A percentile compares a stretch with the other conserved stretches of the same genome.
phyloP scores from a whole-genome alignment of 208 protist species.

The Leishmania lainsoni region DNA sequence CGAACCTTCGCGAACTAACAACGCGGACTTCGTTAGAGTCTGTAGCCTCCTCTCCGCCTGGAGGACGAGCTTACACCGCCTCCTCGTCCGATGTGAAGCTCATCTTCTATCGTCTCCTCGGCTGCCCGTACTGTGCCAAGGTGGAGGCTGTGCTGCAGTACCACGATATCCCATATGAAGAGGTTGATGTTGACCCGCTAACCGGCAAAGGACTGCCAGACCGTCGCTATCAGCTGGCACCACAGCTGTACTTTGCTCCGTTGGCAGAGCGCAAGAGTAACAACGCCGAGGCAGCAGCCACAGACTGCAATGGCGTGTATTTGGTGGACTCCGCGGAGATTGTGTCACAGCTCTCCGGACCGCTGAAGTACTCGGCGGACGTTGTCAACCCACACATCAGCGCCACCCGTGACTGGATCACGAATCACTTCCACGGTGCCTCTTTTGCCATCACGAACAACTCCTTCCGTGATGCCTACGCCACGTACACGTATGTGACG shows the following conservation, averaged over 20 bases:
- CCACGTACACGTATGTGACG: constrained; percentile 55
- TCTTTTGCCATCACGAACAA: constrained; percentile 74
- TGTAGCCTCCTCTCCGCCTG: background rate
- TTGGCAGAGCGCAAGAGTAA: constrained; percentile 8
- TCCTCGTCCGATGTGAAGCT: constrained; percentile 43
- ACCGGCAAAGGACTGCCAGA: constrained; percentile 64
- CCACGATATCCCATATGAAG: constrained; percentile 67
- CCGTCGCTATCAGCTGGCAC: constrained; percentile 66
- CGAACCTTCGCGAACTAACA: constrained; percentile 13
- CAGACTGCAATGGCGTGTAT: constrained; percentile 24
- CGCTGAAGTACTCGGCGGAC: constrained; percentile 57
- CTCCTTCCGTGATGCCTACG: constrained; percentile 63
- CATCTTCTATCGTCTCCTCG: constrained; percentile 71
- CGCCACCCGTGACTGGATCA: constrained; percentile 71
- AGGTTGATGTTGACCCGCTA: constrained; percentile 73
- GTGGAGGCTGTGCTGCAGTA: constrained; percentile 76
- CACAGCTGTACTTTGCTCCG: constrained; percentile 65
- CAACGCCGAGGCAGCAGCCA: background rate
- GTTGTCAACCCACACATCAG: constrained; percentile 46
- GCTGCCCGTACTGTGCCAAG: constrained; percentile 89
- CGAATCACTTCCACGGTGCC: constrained; percentile 64
- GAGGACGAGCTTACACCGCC: constrained; percentile 10
- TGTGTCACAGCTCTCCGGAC: constrained; percentile 44
- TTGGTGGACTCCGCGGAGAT: constrained; percentile 75
- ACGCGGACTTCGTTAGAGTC: background rate